Evolutionary conservation across 2,329 filamentous ascomycete species (phyloP).

Genomic region (Alternaria sp.): DNA sequence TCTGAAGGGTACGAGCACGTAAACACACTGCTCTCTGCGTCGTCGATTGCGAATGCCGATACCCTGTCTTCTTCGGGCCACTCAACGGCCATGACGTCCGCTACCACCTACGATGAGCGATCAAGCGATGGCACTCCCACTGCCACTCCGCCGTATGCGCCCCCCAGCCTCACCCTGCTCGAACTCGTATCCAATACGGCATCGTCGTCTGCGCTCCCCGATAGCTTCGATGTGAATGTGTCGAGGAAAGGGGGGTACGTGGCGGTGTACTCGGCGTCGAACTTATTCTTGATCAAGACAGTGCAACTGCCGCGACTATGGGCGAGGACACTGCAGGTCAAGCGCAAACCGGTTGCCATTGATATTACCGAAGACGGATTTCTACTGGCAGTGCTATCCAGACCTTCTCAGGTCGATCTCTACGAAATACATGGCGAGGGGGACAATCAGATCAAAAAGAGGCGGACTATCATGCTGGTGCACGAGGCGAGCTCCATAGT

Average conservation of each 20-base stretch:
- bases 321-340: conserved; percentile 49
- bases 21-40: conserved; percentile 43
- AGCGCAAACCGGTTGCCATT: conserved; percentile 62
- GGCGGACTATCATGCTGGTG: conserved; percentile 78
- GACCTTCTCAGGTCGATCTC: conserved; percentile 84
- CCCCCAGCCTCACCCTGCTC: conserved; percentile 47
- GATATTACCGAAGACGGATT: conserved; percentile 82
- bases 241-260: conserved; percentile 50
- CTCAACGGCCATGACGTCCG: conserved; percentile 49
- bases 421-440: conserved; percentile 69
- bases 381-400: conserved; percentile 79
- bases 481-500: conserved; percentile 80
- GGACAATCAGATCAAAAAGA: conserved; percentile 67
- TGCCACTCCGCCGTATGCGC: conserved; percentile 38
- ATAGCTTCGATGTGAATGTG: conserved; percentile 50
- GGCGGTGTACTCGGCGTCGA: conserved; percentile 50
- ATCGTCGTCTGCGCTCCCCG: conserved; percentile 51
- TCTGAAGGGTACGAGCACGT: conserved; percentile 22
- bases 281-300: conserved; percentile 52
- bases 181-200: conserved; percentile 52
- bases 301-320: conserved; percentile 48
- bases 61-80: conserved; percentile 42
- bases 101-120: conserved; percentile 42
- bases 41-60: conserved; percentile 41
- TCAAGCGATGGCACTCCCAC: conserved; percentile 29